Evolutionary conservation across 768 basidiomycete genomes (phyloP), one percentile per base, ranked within the genome.

Genomic region (Agrocybe chaxingu): DNA sequence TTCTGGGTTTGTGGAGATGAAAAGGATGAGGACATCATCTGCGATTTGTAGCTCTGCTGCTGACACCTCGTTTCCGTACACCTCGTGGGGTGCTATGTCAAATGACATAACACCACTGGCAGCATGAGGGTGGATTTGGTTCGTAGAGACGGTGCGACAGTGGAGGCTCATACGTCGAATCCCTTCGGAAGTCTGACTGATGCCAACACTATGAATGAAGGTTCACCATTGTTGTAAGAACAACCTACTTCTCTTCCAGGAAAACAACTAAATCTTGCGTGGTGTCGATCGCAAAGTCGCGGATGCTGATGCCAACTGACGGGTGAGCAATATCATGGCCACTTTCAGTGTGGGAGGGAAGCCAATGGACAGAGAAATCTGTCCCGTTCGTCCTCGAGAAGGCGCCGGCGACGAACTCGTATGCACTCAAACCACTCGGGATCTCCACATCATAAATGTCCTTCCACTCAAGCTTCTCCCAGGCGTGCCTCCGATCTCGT

Each of bases 231-330:
- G 33, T 31, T 18, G 42, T 54, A 33, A 7, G 5, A 9, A 42
- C 13, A 30, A 19, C 9, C 1, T 19, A 24, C 29, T 48, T 42
- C 6, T 42, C 46, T 31, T 53, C 52, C n/a, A 53, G 19, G 11
- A 53, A 35, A 7, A 32, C 33, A 12, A 53, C 34, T 29, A 53
- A 29, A 24, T 53, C 52, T 31, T 53, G 46, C 2, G 52, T 53
- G 9, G 52, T 46, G 32, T 53, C 52, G 9, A 53, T 48, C 3
- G 41, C 47, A 19, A 48, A 48, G 39, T 53, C 52, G 9, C 47
- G 33, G 24, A 48, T 13, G 12, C 1, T n/a, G 12, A 53, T 3
- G 7, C 41, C 52, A 9, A 46, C 3, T 1, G 29, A 7, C 1
- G 11, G 6, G 9, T n/a, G 43, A n/a, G 18, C 36, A 2, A 51